These are phyloP conservation scores for Yamadazyma buinensis DNA, from an alignment of 1,139 yeast genomes.

Conservation along the genomic window DNA sequence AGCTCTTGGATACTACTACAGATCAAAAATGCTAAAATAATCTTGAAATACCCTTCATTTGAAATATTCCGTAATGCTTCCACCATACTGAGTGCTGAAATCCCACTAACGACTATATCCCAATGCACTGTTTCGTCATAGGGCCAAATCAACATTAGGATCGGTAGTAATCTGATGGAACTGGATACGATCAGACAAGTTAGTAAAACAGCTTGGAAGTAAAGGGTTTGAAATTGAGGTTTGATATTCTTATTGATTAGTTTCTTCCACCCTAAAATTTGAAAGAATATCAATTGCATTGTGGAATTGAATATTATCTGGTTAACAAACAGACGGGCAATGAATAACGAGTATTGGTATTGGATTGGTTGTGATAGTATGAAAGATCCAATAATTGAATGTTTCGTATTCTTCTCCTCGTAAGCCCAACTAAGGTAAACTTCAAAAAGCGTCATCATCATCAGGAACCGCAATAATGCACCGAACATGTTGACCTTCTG, in stretches of 20 bases:
- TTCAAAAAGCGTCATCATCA: constrained; percentile 75
- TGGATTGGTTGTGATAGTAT: constrained; percentile 46
- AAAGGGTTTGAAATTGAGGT: constrained; percentile 18
- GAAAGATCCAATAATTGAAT: constrained; percentile 21
- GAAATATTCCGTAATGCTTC: constrained; percentile 65
- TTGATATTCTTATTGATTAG: constrained; percentile 18
- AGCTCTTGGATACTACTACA: constrained; percentile 7
- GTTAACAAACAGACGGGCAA: constrained; percentile 59
- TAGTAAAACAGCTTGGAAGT: constrained; percentile 43
- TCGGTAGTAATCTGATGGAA: constrained; percentile 79
- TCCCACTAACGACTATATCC: constrained; percentile 54
- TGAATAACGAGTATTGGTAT: constrained; percentile 65
- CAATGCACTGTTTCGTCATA: constrained; percentile 72
- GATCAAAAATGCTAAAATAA: constrained; percentile 5
- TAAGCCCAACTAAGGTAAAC: constrained; percentile 91
- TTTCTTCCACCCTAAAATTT: constrained; percentile 29
- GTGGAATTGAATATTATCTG: constrained; percentile 50
- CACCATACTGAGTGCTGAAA: constrained; percentile 58
- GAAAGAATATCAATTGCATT: constrained; percentile 41
- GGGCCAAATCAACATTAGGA: constrained; percentile 96
- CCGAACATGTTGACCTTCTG: neutral
- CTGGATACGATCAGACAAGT: constrained; percentile 72
- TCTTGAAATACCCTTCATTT: constrained; percentile 6
- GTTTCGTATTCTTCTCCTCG: constrained; percentile 57
- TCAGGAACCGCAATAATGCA: constrained; percentile 47